Evolutionary conservation across 2,329 filamentous ascomycete genomes (phyloP).

Genomic region (Aspergillaceae sp.): DNA sequence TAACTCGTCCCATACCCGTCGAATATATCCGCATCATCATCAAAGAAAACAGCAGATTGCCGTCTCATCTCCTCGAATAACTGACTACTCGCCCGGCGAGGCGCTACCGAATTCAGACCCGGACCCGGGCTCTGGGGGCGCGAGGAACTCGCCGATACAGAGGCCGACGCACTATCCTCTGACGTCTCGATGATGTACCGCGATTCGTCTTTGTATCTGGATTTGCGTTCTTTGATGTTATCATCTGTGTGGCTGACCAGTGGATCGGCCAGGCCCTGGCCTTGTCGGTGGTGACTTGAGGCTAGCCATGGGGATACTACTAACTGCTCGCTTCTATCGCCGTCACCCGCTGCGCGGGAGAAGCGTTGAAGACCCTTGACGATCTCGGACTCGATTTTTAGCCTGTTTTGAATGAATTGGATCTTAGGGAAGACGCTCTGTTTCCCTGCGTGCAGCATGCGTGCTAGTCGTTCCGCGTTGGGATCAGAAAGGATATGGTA

Average conservation of each 20-base stretch:
- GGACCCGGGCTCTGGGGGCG: slow-evolving; percentile 15
- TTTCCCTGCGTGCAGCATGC: slow-evolving; percentile 86
- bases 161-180: slow-evolving; percentile 10
- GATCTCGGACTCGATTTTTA: slow-evolving; percentile 68
- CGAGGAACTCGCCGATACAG: slow-evolving; percentile 6
- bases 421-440: slow-evolving; percentile 85
- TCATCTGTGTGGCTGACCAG: slow-evolving; percentile 19
- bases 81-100: slow-evolving; percentile 19
- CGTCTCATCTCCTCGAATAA: slow-evolving; percentile 38
- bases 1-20: slow-evolving; percentile 13
- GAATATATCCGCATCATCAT: slow-evolving; percentile 31
- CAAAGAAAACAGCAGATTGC: slow-evolving; percentile 41
- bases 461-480: slow-evolving; percentile 60
- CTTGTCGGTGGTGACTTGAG: slow-evolving; percentile 19
- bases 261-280: slow-evolving; percentile 11
- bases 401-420: slow-evolving; percentile 79
- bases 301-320: slow-evolving; percentile 14
- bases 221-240: slow-evolving; percentile 18
- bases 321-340: slow-evolving; percentile 9
- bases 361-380: slow-evolving; percentile 44
- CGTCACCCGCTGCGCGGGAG: slow-evolving; percentile 12
- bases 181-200: slow-evolving; percentile 14
- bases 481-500: slow-evolving; percentile 80
- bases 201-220: slow-evolving; percentile 15
- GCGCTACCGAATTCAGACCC: no score